Evolutionary conservation across 2,329 filamentous ascomycete genomes (phyloP).

Genomic region (Pestalotiopsis sp.): DNA sequence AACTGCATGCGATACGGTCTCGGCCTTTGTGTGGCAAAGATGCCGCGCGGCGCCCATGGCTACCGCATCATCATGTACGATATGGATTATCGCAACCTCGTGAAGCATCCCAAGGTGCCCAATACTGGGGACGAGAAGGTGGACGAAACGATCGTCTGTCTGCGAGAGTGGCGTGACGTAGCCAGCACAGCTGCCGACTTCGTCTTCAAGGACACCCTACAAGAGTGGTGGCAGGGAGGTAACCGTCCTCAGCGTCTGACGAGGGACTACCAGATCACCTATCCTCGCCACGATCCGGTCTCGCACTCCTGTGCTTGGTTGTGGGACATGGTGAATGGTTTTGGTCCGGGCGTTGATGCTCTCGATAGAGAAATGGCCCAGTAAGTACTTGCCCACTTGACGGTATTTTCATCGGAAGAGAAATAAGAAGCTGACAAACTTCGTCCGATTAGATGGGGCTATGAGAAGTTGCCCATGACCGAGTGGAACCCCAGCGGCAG

Average conservation of each 20-base stretch:
- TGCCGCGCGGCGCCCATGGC: not conserved
- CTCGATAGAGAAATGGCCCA: not conserved
- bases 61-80: constrained; percentile 9
- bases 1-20: constrained; percentile 9
- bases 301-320: not conserved
- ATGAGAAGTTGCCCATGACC: too few species aligned
- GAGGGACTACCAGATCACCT: not conserved
- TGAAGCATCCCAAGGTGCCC: not conserved
- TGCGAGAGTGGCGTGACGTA: constrained; percentile 5
- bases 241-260: not conserved
- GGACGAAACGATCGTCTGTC: not conserved
- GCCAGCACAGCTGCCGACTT: not conserved
- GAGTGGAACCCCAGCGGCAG: too few species aligned
- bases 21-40: not conserved
- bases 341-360: not conserved
- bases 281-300: not conserved
- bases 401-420: not conserved
- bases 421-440: too few species aligned
- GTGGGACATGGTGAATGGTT: constrained; percentile 2
- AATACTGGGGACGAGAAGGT: not conserved
- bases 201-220: not conserved
- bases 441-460: not conserved
- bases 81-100: not conserved
- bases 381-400: not conserved
- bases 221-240: constrained; percentile 1